Evolutionary conservation across 2,329 filamentous ascomycete species (phyloP), one percentile per base, ranked within the genome.

Genomic region (Aspergillus sojae): DNA sequence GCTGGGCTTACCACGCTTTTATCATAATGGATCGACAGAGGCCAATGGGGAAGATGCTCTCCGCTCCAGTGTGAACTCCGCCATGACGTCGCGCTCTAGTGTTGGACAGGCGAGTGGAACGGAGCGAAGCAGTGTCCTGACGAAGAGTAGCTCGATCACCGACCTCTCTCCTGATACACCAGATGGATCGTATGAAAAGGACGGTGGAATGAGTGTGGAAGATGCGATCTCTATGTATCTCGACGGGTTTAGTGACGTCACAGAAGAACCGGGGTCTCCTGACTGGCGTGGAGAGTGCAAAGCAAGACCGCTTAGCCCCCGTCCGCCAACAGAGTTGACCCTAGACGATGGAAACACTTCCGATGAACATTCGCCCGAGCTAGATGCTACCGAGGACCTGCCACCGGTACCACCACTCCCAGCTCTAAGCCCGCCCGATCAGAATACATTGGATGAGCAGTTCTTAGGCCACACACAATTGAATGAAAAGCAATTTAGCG

Each of bases 51-150:
- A 77, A 36, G 72, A 74, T 57, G 67, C 69, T 6, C 75, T 84
- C 28, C 82, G 88, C 28, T 83, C 85, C 16, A 89, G 87, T 66
- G 83, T 86, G 67, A 83, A 86, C 60, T 90, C 88, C 4, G 84
- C 82, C 30, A 78, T 87, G 74, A 90, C 88, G 4, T 86, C 81
- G 4, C 82, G 83, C 60, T 89, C 87, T 19, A 89, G 86, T 71
- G 78, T 83, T 46, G 78, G 85, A 57, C 85, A 85, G 50, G 73
- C 81, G 7, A 86, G 85, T 66, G 85, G 85, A n/a, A 96, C 92
- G 1, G 92, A 94, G 73, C 86, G 92, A 65, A 96, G 92, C 76
- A 97, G 93, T 73, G 84, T 95, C 57, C 77, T 90, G 67, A 95
- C 93, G 4, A 93, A 91, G 70, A 87, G 88, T 64, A 96, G 91